Evolutionary conservation across 2,329 filamentous ascomycete genomes (phyloP), one percentile per base, ranked within the genome.

Genomic region (Aspergillus sp.): DNA sequence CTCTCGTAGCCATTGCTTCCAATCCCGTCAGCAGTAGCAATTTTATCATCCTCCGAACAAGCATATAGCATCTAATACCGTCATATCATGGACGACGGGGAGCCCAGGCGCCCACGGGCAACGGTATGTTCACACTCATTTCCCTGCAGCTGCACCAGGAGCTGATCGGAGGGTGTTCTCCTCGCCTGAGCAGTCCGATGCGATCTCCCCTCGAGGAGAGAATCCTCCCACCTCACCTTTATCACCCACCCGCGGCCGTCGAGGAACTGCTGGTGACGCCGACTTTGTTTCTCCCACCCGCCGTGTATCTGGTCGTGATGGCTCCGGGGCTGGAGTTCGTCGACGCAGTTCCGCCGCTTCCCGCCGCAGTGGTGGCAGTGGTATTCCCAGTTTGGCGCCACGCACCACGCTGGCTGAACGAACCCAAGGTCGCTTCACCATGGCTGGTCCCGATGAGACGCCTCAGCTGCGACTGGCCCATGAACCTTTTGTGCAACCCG

Each of bases 401-500:
- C 69, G 65, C 21, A 70, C 67, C 0, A 72, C 70, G 4, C 65
- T 74, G 8, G 71, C 72, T 0, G 57, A 72, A 65, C 71, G 7
- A 56, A 73, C 72, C 0, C 64, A 68, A 32, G 71, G 72, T 2
- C 67, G 65, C 12, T 75, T 74, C 59, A 74, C 73, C 1, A 60
- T 74, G 21, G 73, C 67, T 6, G 73, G 73, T 0, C 71, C 73
- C 2, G 72, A 75, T 1, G 72, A 73, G 19, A 72, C 68, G 1
- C 58, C 71, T 1, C 72, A 74, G 50, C 28, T 74, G 43, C 65
- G 67, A 1, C 56, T 65, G 47, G 67, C 74, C 2, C 78, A 81
- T 38, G 76, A 80, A 58, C 76, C 79, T 1, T 81, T 80, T 41
- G 78, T 85, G n/a, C 80, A 84, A 39, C 81, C 82, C n/a, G 81